Percentiles rank a stretch among this genome's conserved stretches.
phyloP scores from a whole-genome alignment of 495 filamentous ascomycete species.

The Neurospora discreta region DNA sequence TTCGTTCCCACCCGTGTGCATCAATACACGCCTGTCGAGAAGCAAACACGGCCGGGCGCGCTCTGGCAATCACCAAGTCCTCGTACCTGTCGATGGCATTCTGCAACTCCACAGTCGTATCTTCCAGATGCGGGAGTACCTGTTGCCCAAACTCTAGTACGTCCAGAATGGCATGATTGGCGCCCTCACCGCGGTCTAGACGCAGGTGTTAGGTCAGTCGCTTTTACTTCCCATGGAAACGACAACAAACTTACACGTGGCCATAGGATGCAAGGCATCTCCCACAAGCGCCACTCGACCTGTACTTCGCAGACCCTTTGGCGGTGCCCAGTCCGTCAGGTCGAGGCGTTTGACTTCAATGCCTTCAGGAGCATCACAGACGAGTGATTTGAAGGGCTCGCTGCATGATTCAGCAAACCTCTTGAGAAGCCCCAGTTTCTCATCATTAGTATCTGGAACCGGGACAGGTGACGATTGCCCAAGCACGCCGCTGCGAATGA shows the following conservation, averaged over 20 bases:
- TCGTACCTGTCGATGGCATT: constrained; percentile 38
- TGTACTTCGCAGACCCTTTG: constrained; percentile 11
- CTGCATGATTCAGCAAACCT: constrained; percentile 41
- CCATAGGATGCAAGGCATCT: constrained; percentile 54
- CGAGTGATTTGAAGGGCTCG: constrained; percentile 41
- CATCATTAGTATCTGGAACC: constrained; percentile 30
- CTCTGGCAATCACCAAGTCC: constrained; percentile 36
- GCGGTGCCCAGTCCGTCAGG: constrained; percentile 45
- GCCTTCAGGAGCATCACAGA: constrained; percentile 34
- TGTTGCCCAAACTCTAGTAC: constrained; percentile 21
- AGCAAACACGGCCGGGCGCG: constrained; percentile 39
- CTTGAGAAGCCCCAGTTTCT: constrained; percentile 41
- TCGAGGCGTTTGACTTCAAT: constrained; percentile 39
- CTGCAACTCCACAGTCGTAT: constrained; percentile 3
- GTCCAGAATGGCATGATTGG: constrained; percentile 32
- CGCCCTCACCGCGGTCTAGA: constrained; percentile 33
- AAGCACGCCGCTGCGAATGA: constrained; percentile 18
- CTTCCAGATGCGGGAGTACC: constrained; percentile 5
- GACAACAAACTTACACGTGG: constrained; percentile 39
- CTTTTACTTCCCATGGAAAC: too few species aligned
- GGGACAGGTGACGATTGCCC: constrained; percentile 12
- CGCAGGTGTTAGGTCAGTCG: not conserved
- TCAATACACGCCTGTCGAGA: constrained; percentile 52
- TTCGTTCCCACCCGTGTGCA: constrained; percentile 44
- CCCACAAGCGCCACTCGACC: constrained; percentile 43